phyloP scores from a whole-genome alignment of 306 rosid genomes.

The Castanopsis chinensis region DNA sequence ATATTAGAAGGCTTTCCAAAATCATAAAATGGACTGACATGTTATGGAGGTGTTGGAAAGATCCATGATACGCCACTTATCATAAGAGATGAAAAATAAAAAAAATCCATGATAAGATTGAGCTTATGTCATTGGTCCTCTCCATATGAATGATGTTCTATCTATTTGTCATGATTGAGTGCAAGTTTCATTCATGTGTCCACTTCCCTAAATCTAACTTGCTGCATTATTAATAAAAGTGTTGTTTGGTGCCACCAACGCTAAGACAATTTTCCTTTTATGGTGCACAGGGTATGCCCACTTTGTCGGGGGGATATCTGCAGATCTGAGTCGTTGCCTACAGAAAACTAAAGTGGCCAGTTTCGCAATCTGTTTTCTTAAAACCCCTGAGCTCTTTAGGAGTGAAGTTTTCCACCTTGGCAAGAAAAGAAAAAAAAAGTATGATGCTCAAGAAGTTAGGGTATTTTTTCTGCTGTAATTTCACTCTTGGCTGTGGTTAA shows the following conservation, averaged over 20 bases:
- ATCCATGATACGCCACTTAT: not conserved
- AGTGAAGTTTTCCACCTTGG: conserved; percentile 19
- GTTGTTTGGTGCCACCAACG: conserved; percentile 11
- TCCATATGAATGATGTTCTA: not conserved
- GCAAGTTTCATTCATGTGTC: not conserved
- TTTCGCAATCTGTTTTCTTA: conserved; percentile 19
- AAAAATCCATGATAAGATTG: too few species aligned
- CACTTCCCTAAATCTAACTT: not conserved
- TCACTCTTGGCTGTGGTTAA: conserved; percentile 36
- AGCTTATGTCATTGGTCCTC: too few species aligned
- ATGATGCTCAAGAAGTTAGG: conserved; percentile 36
- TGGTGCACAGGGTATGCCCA: conserved; percentile 90
- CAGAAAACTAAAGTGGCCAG: conserved; percentile 40
- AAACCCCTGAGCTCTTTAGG: conserved; percentile 6
- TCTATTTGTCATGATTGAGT: not conserved
- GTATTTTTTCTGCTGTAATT: conserved; percentile 31
- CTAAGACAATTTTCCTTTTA: conserved; percentile 3
- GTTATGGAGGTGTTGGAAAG: not conserved
- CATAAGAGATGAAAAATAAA: too few species aligned
- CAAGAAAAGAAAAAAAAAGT: not conserved
- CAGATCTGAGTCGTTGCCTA: conserved; percentile 48
- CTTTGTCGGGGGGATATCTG: conserved; percentile 91
- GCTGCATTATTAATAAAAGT: not conserved
- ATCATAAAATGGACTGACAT: not conserved
- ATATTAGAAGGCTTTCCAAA: not conserved